Evolutionary conservation across 768 basidiomycete species (phyloP).

Genomic region (Hericium coralloides): DNA sequence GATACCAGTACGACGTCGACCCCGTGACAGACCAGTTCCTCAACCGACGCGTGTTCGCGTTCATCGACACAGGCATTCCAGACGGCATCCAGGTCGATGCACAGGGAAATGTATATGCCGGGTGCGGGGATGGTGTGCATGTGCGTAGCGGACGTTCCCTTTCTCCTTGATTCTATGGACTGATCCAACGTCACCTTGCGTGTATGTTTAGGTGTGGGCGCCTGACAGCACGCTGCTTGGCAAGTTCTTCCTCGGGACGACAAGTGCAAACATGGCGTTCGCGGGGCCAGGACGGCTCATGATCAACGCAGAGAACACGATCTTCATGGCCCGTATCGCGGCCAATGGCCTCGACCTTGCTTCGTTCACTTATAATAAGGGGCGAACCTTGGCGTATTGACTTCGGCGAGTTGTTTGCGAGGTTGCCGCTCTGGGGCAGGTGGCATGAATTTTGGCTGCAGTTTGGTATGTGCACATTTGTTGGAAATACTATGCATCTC

Average conservation of each 20-base stretch:
- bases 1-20: conserved; percentile 65
- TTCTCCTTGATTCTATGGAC: too few relatives aligned
- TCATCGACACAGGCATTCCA: conserved; percentile 52
- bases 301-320: conserved; percentile 29
- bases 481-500: too few relatives aligned
- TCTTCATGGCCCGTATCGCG: conserved; percentile 30
- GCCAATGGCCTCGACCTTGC: conserved; percentile 23
- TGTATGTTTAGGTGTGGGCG: conserved; percentile 33
- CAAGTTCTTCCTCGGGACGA: conserved; percentile 46
- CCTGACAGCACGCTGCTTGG: conserved; percentile 49
- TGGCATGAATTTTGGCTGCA: too few relatives aligned
- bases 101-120: conserved; percentile 56
- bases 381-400: too few relatives aligned
- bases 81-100: conserved; percentile 62
- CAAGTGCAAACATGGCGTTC: conserved; percentile 32
- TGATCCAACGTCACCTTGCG: too few relatives aligned
- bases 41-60: conserved; percentile 62
- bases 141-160: too few relatives aligned
- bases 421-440: too few relatives aligned
- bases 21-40: conserved; percentile 39
- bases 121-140: conserved; percentile 62
- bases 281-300: conserved; percentile 31
- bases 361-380: background rate
- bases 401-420: too few relatives aligned
- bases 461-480: too few relatives aligned